Conservation (phyloP, 306 rosid species). For the Prunus kanzakura region DNA sequence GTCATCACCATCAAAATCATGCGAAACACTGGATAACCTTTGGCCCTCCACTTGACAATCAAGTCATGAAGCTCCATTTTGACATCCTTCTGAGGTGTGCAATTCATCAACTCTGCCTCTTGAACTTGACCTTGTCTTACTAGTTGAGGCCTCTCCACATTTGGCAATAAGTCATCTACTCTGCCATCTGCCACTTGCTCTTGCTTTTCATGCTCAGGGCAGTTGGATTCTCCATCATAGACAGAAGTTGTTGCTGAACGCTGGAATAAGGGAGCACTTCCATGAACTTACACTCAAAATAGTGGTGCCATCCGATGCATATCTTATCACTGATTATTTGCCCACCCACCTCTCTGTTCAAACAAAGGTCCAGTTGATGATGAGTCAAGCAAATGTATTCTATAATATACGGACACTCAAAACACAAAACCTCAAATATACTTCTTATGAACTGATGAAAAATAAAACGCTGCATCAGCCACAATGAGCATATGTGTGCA, state of each 20-base stretch:
- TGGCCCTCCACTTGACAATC: too few relatives aligned
- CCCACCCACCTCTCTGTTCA: conserved; percentile 28
- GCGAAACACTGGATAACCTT: too few relatives aligned
- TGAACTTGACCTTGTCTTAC: conserved; percentile 41
- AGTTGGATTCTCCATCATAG: conserved; percentile 43
- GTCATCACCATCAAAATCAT: too few relatives aligned
- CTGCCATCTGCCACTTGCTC: conserved; percentile 36
- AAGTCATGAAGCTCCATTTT: too few relatives aligned
- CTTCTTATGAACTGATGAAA: background rate
- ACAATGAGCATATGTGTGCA: background rate
- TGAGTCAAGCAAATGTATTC: background rate
- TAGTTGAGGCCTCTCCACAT: conserved; percentile 41
- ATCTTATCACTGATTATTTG: conserved; percentile 18
- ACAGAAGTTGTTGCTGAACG: conserved; percentile 25
- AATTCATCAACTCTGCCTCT: conserved; percentile 27
- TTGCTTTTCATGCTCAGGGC: conserved; percentile 40
- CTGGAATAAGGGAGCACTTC: conserved; percentile 85
- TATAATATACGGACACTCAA: background rate
- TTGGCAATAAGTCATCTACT: conserved; percentile 31
- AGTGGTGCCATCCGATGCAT: conserved; percentile 27
- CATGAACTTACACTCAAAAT: conserved; percentile 43
- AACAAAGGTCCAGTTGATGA: conserved; percentile 18
- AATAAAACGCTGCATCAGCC: background rate
- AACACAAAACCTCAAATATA: background rate
- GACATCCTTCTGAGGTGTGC: too few relatives aligned